Conservation (phyloP, 2,329 filamentous ascomycete genomes). For the Sclerotinia spermophila region DNA sequence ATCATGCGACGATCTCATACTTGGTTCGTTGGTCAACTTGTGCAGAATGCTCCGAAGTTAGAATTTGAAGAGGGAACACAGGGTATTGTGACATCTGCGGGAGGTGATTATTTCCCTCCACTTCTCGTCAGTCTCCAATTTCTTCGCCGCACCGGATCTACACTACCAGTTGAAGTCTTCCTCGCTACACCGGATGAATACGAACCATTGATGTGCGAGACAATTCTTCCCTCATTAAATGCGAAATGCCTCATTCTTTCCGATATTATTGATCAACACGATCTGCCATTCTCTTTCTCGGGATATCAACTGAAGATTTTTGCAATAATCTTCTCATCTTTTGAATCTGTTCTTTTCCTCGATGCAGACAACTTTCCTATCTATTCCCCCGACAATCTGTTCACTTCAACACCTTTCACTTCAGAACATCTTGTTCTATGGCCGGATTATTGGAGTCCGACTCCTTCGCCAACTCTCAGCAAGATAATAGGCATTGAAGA, state of each 20-base stretch:
- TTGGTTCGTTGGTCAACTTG: conserved; percentile 12
- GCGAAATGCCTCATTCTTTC: conserved; percentile 40
- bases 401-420: conserved; percentile 42
- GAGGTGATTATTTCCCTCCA: conserved; percentile 38
- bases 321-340: conserved; percentile 48
- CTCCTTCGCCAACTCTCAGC: conserved; percentile 35
- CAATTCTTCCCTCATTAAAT: conserved; percentile 39
- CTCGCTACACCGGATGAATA: conserved; percentile 39
- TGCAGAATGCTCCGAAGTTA: background rate
- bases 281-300: conserved; percentile 36
- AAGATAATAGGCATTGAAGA: conserved; percentile 7
- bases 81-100: conserved; percentile 45
- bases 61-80: conserved; percentile 16
- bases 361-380: conserved; percentile 47
- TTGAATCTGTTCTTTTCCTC: conserved; percentile 48
- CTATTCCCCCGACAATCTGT: conserved; percentile 41
- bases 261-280: conserved; percentile 15
- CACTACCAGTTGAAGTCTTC: conserved; percentile 43
- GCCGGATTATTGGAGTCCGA: conserved; percentile 46
- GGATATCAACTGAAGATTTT: conserved; percentile 39
- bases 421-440: conserved; percentile 43
- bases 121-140: conserved; percentile 41
- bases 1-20: conserved; percentile 21
- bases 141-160: conserved; percentile 39
- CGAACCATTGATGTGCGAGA: conserved; percentile 39